These are phyloP conservation scores for Carex myosuroides DNA, from an alignment of 176 grass and related monocot species.

Conservation along the genomic window DNA sequence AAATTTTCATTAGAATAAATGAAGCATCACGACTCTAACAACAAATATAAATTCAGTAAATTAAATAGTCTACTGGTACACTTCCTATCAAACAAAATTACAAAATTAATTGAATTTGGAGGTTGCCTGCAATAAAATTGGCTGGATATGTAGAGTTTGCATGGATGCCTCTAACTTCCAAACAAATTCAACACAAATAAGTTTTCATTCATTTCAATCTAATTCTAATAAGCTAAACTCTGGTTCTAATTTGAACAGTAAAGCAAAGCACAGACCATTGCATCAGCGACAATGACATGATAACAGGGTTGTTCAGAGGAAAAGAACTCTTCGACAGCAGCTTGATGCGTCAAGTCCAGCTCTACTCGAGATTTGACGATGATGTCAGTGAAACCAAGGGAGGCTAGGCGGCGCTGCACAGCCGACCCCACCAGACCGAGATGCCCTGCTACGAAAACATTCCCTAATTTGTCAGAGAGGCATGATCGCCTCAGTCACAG, in stretches of 20 bases:
- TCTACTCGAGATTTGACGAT: conserved; percentile 27
- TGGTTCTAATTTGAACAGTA: background rate
- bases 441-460: conserved; percentile 34
- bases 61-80: no score
- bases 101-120: conserved; percentile 29
- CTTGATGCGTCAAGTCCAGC: conserved; percentile 40
- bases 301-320: conserved; percentile 22
- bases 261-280: conserved; percentile 16
- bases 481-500: background rate
- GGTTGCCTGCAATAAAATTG: conserved; percentile 35
- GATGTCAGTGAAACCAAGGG: conserved; percentile 33
- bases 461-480: conserved; percentile 29
- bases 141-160: conserved; percentile 32
- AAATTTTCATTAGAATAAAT: no score
- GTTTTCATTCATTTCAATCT: background rate
- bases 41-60: no score
- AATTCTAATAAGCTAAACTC: background rate
- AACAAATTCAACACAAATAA: background rate
- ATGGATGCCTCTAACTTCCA: conserved; percentile 35
- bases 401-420: conserved; percentile 21
- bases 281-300: conserved; percentile 38
- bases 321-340: conserved; percentile 39
- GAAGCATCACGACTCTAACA: no score
- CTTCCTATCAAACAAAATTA: no score
- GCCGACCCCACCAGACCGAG: conserved; percentile 30